phyloP scores from a whole-genome alignment of 1,284 basidiomycete species.

The Leccinum solheimii region DNA sequence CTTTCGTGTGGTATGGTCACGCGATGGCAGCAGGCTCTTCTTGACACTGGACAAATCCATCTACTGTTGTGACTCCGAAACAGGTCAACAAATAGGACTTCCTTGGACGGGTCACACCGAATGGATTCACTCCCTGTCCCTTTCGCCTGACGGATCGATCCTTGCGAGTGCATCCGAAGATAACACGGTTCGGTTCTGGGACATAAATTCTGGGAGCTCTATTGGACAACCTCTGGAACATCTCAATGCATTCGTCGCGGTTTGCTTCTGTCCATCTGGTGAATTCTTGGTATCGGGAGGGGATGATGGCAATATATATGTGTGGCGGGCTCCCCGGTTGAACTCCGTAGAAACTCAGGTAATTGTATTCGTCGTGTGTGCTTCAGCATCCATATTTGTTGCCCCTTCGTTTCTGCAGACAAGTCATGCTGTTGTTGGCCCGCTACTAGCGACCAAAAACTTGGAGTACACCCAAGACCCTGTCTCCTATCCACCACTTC shows the following conservation, averaged over 20 bases:
- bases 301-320: background rate
- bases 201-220: background rate
- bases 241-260: background rate
- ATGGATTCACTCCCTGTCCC: background rate
- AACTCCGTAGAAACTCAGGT: background rate
- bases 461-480: background rate
- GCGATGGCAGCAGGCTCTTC: background rate
- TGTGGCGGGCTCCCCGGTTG: background rate
- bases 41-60: background rate
- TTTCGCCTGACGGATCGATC: background rate
- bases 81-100: background rate
- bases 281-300: background rate
- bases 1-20: background rate
- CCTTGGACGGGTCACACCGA: background rate
- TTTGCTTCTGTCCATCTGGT: background rate
- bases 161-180: background rate
- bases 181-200: background rate
- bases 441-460: background rate
- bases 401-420: background rate
- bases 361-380: background rate
- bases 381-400: background rate
- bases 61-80: background rate
- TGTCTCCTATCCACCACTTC: background rate
- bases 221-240: background rate
- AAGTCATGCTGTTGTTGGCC: background rate